These are phyloP conservation scores for Penicillium polonicum DNA, from an alignment of 2,329 filamentous ascomycete genomes.

Conservation along the genomic window DNA sequence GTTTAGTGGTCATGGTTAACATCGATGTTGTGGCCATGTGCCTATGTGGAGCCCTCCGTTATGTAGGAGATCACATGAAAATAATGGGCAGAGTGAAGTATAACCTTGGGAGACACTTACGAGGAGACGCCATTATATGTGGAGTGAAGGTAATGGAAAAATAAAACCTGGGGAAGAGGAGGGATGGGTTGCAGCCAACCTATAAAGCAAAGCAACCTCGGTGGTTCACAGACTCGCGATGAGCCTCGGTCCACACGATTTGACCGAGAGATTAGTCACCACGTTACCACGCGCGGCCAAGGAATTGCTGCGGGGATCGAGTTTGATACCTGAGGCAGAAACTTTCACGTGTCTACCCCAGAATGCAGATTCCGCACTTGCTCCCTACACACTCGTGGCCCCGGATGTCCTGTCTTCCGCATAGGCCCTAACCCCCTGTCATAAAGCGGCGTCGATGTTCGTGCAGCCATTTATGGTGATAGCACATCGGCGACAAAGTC, in stretches of 20 bases:
- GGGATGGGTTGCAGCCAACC: conserved; percentile 3
- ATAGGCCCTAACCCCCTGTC: no score
- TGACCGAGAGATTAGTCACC: conserved; percentile 9
- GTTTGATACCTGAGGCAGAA: not conserved
- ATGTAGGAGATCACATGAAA: conserved; percentile 17
- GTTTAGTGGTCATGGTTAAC: conserved; percentile 26
- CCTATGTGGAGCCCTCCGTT: conserved; percentile 6
- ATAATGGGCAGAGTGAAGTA: conserved; percentile 13
- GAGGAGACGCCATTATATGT: conserved; percentile 70
- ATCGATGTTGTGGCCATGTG: not conserved
- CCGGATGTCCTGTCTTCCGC: not conserved
- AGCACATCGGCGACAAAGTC: no score
- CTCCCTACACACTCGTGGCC: no score
- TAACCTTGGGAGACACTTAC: conserved; percentile 54
- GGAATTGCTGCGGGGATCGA: not conserved
- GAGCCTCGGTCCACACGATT: conserved; percentile 19
- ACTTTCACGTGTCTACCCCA: not conserved
- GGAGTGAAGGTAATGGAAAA: conserved; percentile 10
- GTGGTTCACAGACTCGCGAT: conserved; percentile 13
- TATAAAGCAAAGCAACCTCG: conserved; percentile 22
- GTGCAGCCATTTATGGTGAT: no score
- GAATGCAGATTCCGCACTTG: no score
- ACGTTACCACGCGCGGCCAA: not conserved
- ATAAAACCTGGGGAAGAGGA: conserved; percentile 21
- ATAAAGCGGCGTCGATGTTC: no score